Conservation (phyloP, 2,329 filamentous ascomycete species). For the Colletotrichum siamense region DNA sequence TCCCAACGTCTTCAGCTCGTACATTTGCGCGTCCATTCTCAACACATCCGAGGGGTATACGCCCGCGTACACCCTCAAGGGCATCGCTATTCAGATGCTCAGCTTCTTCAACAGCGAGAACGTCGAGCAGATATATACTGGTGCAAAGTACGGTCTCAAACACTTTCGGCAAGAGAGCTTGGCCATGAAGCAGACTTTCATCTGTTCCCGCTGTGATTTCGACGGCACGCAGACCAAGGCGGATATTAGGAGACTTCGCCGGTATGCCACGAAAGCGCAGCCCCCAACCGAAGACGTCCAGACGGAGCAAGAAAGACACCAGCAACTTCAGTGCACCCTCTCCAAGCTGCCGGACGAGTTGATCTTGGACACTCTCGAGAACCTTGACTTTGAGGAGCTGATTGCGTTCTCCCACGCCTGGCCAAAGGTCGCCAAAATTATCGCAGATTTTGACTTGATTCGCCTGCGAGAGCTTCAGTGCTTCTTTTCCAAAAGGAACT, state of each 20-base stretch:
- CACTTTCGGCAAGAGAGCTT: conserved; percentile 24
- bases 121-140: conserved; percentile 43
- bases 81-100: conserved; percentile 54
- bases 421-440: conserved; percentile 35
- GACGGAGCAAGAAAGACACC: conserved; percentile 26
- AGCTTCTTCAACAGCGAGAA: conserved; percentile 55
- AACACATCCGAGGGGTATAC: conserved; percentile 48
- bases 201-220: conserved; percentile 31
- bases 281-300: not conserved
- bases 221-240: not conserved
- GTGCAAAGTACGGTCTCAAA: conserved; percentile 21
- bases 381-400: conserved; percentile 41
- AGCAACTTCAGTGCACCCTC: not conserved
- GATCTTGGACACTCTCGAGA: conserved; percentile 37
- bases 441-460: conserved; percentile 39
- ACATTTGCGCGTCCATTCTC: conserved; percentile 54
- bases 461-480: conserved; percentile 51
- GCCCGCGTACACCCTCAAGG: conserved; percentile 55
- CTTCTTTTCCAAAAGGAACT: conserved; percentile 49
- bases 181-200: conserved; percentile 11
- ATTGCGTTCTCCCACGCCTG: conserved; percentile 40
- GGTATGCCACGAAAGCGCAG: not conserved
- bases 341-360: conserved; percentile 43
- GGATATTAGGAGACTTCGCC: not conserved
- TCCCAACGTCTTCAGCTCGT: conserved; percentile 48